phyloP scores from a whole-genome alignment of 2,329 filamentous ascomycete species.

The Neonectria sp. region DNA sequence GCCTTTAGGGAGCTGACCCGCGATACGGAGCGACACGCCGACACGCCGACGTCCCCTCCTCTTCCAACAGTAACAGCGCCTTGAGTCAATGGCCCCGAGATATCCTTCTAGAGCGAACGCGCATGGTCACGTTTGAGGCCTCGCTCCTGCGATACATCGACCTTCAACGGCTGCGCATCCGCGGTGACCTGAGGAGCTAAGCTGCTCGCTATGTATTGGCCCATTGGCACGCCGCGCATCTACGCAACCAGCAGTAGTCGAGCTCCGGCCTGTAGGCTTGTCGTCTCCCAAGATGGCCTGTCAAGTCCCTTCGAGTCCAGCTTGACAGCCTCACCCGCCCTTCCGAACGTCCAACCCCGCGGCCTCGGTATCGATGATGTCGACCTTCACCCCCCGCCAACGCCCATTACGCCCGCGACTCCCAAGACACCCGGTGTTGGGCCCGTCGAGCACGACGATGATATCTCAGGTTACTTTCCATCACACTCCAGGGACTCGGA shows the following conservation, averaged over 20 bases:
- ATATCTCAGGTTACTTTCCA: slow-evolving; percentile 42
- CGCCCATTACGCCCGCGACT: slow-evolving; percentile 69
- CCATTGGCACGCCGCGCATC: slow-evolving; percentile 85
- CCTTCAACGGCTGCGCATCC: slow-evolving; percentile 37
- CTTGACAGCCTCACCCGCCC: slow-evolving; percentile 30
- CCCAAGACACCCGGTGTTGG: slow-evolving; percentile 60
- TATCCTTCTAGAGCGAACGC: slow-evolving; percentile 32
- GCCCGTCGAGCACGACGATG: slow-evolving; percentile 70
- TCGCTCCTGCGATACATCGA: slow-evolving; percentile 35
- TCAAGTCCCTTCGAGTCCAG: slow-evolving; percentile 52
- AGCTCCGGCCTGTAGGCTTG: slow-evolving; percentile 63
- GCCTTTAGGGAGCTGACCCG: slow-evolving; percentile 32
- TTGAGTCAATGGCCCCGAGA: slow-evolving; percentile 43
- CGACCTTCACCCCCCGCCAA: slow-evolving; percentile 56
- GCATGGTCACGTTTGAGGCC: slow-evolving; percentile 47
- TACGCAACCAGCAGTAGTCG: slow-evolving; percentile 83
- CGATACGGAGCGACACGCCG: slow-evolving; percentile 33
- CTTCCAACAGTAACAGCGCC: slow-evolving; percentile 28
- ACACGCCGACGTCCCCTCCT: slow-evolving; percentile 29
- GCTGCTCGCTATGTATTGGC: slow-evolving; percentile 85
- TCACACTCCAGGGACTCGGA: slow-evolving; percentile 47
- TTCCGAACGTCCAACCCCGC: slow-evolving; percentile 41
- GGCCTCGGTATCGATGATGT: slow-evolving; percentile 52
- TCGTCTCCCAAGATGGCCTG: slow-evolving; percentile 75
- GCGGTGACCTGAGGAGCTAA: slow-evolving; percentile 45